A percentile compares a stretch with the other conserved stretches of the same genome.
Evolutionary conservation across 805 yeast species (phyloP).

Genomic region (Sugiyamaella americana): DNA sequence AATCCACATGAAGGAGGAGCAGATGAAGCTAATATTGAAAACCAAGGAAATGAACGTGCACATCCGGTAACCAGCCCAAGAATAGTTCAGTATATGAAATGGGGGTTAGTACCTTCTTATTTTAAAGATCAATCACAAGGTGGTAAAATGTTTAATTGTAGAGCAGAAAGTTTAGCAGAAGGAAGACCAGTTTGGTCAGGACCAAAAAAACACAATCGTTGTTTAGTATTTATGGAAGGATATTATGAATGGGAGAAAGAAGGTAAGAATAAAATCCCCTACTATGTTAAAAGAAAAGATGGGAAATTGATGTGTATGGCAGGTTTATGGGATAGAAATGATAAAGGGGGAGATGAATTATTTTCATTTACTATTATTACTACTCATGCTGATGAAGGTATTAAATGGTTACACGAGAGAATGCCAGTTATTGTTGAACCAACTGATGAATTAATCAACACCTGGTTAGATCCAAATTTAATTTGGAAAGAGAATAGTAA

Average conservation of each 20-base stretch:
- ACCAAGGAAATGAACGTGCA: not conserved
- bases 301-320: constrained; percentile 57
- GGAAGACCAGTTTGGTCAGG: constrained; percentile 53
- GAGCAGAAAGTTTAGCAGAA: constrained; percentile 52
- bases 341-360: constrained; percentile 24
- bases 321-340: constrained; percentile 41
- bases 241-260: constrained; percentile 73
- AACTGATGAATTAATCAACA: constrained; percentile 42
- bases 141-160: constrained; percentile 54
- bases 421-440: constrained; percentile 72
- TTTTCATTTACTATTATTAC: constrained; percentile 68
- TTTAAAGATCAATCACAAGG: constrained; percentile 21
- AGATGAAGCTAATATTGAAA: constrained; percentile 1
- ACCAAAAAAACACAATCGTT: constrained; percentile 45
- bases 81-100: constrained; percentile 52
- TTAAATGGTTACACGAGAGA: constrained; percentile 67
- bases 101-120: constrained; percentile 66
- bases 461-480: constrained; percentile 52
- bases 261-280: constrained; percentile 53
- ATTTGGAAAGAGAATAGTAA: constrained; percentile 24
- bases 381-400: constrained; percentile 54
- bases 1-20: constrained; percentile 5
- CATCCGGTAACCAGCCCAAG: not conserved
- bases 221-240: constrained; percentile 75
- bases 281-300: constrained; percentile 53